Evolutionary conservation across 352 stramenopile species (phyloP).

Genomic region (Peronospora farinosa): DNA sequence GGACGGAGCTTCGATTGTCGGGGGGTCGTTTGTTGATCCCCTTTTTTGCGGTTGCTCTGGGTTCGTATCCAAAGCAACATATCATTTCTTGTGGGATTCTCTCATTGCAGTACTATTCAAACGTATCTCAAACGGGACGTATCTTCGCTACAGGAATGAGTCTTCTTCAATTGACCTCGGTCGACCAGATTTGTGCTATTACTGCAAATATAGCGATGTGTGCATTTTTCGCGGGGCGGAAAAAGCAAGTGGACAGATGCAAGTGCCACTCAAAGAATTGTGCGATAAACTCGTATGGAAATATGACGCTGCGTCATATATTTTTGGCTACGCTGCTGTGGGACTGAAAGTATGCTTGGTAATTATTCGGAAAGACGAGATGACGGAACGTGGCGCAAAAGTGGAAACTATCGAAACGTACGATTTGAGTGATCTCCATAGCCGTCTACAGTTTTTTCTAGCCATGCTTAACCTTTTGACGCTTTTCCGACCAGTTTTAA

Average conservation of each 20-base stretch:
- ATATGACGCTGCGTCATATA: background rate
- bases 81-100: background rate
- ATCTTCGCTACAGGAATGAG: background rate
- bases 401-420: background rate
- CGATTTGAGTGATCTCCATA: background rate
- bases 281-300: background rate
- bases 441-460: background rate
- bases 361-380: background rate
- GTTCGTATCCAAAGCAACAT: background rate
- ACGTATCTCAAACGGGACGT: no score
- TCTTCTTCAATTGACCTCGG: background rate
- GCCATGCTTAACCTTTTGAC: background rate
- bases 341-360: background rate
- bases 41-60: no score
- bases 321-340: background rate
- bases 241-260: background rate
- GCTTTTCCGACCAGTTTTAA: background rate
- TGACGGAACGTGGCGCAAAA: background rate
- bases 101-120: background rate
- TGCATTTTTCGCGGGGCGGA: background rate
- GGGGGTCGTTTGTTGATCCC: no score
- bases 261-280: background rate
- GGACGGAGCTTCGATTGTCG: no score
- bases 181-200: background rate
- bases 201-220: background rate